Evolutionary conservation across 2,329 filamentous ascomycete genomes (phyloP).

Genomic region (Aureobasidium musti): DNA sequence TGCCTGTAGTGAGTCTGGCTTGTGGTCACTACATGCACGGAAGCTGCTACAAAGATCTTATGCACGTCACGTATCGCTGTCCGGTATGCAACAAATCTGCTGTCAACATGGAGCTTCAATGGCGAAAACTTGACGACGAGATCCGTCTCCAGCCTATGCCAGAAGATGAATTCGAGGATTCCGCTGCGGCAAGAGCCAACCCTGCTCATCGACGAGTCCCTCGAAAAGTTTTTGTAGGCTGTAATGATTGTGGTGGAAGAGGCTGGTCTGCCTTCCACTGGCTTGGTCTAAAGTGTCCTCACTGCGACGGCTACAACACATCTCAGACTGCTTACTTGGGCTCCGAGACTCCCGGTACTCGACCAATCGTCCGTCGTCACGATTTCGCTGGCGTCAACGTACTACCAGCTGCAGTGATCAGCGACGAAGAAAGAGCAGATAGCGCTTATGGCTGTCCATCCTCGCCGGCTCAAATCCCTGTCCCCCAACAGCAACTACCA

Average conservation of each 20-base stretch:
- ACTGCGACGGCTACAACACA: conserved; percentile 58
- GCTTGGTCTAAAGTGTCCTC: conserved; percentile 83
- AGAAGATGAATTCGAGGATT: conserved; percentile 40
- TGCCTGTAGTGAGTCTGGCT: conserved; percentile 86
- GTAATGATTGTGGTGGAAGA: conserved; percentile 91
- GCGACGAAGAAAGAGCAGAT: conserved; percentile 31
- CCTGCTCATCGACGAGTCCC: conserved; percentile 32
- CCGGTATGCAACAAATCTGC: conserved; percentile 95
- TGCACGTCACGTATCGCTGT: conserved; percentile 89
- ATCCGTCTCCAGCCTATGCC: conserved; percentile 94
- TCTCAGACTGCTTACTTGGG: conserved; percentile 51
- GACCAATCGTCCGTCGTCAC: conserved; percentile 35
- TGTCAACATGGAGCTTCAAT: conserved; percentile 96
- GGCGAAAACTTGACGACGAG: conserved; percentile 83
- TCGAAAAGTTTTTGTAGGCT: conserved; percentile 72
- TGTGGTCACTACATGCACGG: conserved; percentile 97
- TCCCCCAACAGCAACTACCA: conserved; percentile 5
- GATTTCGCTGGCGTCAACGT: conserved; percentile 43
- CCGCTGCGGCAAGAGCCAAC: background rate
- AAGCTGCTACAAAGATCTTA: conserved; percentile 83
- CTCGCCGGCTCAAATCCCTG: conserved; percentile 17
- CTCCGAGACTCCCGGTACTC: conserved; percentile 37
- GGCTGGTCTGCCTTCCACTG: conserved; percentile 89
- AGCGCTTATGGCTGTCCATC: conserved; percentile 30
- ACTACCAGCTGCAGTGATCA: conserved; percentile 31